A percentile compares a stretch with the other conserved stretches of the same genome.
Evolutionary conservation across 768 basidiomycete species (phyloP).

Genomic region (Lactarius psammicola): DNA sequence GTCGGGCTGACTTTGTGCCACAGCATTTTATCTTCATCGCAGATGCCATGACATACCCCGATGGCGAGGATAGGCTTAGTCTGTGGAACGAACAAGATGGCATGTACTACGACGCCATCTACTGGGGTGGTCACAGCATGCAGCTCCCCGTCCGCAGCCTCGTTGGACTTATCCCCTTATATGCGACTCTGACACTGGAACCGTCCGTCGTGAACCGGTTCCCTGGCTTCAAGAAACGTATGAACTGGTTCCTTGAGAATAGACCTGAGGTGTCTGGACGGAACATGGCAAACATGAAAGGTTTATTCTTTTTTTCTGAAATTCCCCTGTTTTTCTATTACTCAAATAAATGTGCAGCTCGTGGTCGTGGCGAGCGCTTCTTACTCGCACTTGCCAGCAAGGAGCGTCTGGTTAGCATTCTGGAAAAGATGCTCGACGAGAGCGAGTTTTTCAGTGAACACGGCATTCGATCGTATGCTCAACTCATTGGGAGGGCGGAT

Average conservation of each 20-base stretch:
- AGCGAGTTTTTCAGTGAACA: slow-evolving; percentile 95
- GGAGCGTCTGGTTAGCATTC: slow-evolving; percentile 81
- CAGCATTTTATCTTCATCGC: slow-evolving; percentile 98
- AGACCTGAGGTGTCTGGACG: slow-evolving; percentile 81
- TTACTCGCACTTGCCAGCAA: slow-evolving; percentile 89
- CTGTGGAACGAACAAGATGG: slow-evolving; percentile 98
- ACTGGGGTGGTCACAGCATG: slow-evolving; percentile 80
- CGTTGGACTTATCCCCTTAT: slow-evolving; percentile 96
- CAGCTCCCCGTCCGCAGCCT: slow-evolving; percentile 93
- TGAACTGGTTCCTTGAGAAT: slow-evolving; percentile 99
- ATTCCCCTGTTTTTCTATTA: background rate
- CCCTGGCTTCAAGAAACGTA: slow-evolving; percentile 96
- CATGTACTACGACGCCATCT: slow-evolving; percentile 97
- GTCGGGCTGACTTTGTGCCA: slow-evolving; percentile 20
- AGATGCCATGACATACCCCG: slow-evolving; percentile 94
- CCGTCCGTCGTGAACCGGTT: slow-evolving; percentile 85
- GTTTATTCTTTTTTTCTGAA: slow-evolving; percentile 39
- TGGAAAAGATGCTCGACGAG: slow-evolving; percentile 97
- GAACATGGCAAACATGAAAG: slow-evolving; percentile 96
- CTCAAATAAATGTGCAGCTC: slow-evolving; percentile 32
- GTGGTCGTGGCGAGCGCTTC: slow-evolving; percentile 81
- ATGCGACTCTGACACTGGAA: slow-evolving; percentile 92
- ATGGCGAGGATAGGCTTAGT: slow-evolving; percentile 72
- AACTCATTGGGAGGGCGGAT: background rate
- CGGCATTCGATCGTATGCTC: slow-evolving; percentile 88